Evolutionary conservation across 2,329 filamentous ascomycete genomes (phyloP).

Genomic region (Penicillium sp.): DNA sequence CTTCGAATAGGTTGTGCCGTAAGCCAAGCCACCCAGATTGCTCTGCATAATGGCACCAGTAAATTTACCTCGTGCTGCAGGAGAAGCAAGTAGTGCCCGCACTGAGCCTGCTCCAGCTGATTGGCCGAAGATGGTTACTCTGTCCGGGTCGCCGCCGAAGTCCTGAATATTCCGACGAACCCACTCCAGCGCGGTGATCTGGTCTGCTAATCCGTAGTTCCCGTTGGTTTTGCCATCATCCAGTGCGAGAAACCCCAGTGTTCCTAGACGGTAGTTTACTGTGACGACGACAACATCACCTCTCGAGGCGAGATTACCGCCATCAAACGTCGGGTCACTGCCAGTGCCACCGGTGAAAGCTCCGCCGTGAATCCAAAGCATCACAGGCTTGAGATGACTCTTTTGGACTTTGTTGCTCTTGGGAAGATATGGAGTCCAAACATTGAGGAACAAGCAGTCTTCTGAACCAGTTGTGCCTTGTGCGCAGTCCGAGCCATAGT

Average conservation of each 20-base stretch:
- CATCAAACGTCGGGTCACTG: conserved; percentile 42
- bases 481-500: conserved; percentile 37
- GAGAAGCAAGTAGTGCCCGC: conserved; percentile 46
- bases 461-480: conserved; percentile 42
- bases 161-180: conserved; percentile 44
- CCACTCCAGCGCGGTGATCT: conserved; percentile 51
- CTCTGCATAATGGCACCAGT: conserved; percentile 23
- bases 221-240: conserved; percentile 54
- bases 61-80: conserved; percentile 17
- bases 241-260: conserved; percentile 58
- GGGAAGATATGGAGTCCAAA: conserved; percentile 43
- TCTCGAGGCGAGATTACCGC: conserved; percentile 56
- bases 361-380: conserved; percentile 56
- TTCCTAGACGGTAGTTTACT: conserved; percentile 60
- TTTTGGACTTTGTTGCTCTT: conserved; percentile 23
- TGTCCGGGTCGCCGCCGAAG: conserved; percentile 49
- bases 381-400: conserved; percentile 44
- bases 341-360: conserved; percentile 52
- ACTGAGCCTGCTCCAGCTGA: conserved; percentile 56
- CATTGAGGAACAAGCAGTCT: conserved; percentile 49
- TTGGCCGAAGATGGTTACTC: conserved; percentile 47
- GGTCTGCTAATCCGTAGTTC: conserved; percentile 54
- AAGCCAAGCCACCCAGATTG: conserved; percentile 57
- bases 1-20: conserved; percentile 56
- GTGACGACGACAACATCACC: conserved; percentile 59